Evolutionary conservation across 2,329 filamentous ascomycete species (phyloP).

Genomic region (Magnaporthiopsis incrustans): DNA sequence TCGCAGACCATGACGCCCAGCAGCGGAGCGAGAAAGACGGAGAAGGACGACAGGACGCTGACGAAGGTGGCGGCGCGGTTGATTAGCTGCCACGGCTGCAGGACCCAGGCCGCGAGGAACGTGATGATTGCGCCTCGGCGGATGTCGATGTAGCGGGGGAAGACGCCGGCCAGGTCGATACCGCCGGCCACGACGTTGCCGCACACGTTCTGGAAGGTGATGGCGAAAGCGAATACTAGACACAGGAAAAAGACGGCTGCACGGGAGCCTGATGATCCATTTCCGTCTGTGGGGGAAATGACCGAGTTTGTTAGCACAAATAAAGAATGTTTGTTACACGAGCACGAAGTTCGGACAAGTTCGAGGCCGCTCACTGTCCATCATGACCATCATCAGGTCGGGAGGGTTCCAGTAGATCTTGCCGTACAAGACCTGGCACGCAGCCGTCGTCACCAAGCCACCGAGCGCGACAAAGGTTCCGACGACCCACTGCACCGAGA

Average conservation of each 20-base stretch:
- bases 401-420: conserved; percentile 38
- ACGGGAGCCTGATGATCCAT: conserved; percentile 24
- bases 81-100: conserved; percentile 24
- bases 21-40: conserved; percentile 29
- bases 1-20: conserved; percentile 30
- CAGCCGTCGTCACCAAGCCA: conserved; percentile 33
- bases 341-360: too few species aligned
- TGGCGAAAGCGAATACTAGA: conserved; percentile 30
- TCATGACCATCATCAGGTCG: conserved; percentile 34
- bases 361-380: conserved; percentile 20
- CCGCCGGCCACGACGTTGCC: conserved; percentile 22
- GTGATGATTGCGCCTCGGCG: conserved; percentile 22
- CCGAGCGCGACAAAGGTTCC: conserved; percentile 32
- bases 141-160: conserved; percentile 21
- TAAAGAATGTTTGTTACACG: too few species aligned
- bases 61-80: conserved; percentile 22
- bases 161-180: conserved; percentile 16
- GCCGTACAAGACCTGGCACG: conserved; percentile 35
- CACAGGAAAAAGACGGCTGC: conserved; percentile 23
- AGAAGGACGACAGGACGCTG: conserved; percentile 29
- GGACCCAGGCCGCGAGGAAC: conserved; percentile 21
- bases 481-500: conserved; percentile 29
- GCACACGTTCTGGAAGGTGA: conserved; percentile 33
- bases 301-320: not conserved
- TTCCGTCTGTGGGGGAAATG: conserved; percentile 16